Evolutionary conservation across 257 asterid species (phyloP), one percentile per base, ranked within the genome.

Genomic region (Salvia hispanica): DNA sequence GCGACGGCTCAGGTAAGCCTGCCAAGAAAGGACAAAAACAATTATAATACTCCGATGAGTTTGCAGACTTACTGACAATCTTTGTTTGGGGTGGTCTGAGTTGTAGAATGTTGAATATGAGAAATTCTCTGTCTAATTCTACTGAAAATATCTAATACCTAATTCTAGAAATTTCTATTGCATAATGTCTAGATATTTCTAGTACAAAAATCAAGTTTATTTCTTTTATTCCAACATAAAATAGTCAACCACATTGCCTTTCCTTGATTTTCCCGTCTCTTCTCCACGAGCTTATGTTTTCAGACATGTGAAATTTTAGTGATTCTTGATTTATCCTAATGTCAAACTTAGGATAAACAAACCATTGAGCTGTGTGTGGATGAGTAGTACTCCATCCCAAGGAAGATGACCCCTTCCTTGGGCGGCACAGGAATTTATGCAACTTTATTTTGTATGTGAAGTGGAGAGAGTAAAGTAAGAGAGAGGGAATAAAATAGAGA

Each of bases 1-100:
- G 92, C 81, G 75, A 77, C 83, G 76, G 80, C 90, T 69, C 92
- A 89, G 88, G 96, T 89, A 62, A 81, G 57, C 47, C 51, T 50
- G 42, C 58, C 42, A 46, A 18, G 16, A 25, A 55, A 63, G 61
- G 42, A 43, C 47, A 61, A 33, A 62, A 42, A 48, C 11, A 34
- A 45, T 72, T 18, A 48, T 69, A 58, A 39, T 48, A 16, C 37
- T 28, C 21, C 9, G 12, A 16, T 36, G 45, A 55, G 36, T 28
- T 39, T 21, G 56, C 47, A 33, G 34, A 36, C 25, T 59, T 37
- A 57, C 31, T 1, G 36, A 14, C 12, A 9, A 58, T 9, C 3
- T 21, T 4, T n/a, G 9, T 28, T 14, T 40, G 66, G 66, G 66
- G 66, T 16, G 37, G 66, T 25, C 18, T 60, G 48, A 60, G 37